Base-by-base conservation (phyloP, 2,329 filamentous ascomycete genomes). In the Clarireedia homoeocarpa region DNA sequence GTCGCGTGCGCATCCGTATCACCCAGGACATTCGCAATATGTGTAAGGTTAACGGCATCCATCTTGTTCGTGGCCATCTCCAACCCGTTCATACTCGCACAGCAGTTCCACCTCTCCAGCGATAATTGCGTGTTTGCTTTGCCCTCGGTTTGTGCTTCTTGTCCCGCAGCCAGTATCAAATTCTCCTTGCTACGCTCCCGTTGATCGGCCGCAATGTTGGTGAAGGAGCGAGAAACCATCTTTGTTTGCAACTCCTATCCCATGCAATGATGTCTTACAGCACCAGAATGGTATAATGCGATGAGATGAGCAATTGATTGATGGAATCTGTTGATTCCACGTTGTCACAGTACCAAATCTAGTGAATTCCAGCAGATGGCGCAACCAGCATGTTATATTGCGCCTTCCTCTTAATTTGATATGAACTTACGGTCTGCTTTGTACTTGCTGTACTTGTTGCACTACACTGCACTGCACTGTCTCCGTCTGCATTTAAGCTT, bases 81-180 rank as follows among this genome's bases (percentile, higher is more conserved):
- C 40, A 24, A 44, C 1, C 44, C 44, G 49, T 54, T 49, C 52
- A 49, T 49, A 26, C 53, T 46, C 17, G 48, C 53, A n/a, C 53
- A 51, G n/a, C 48, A 51, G 45, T 55, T 55, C 53, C 53, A 55
- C 53, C 23, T 46, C 6, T 51, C 47, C 15, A 54, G 12, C 20
- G 44, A 26, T 46, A 46, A 46, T 46, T 46, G 44, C 10, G n/a
- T 44, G 20, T 44, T 23, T 23, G 40, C 6, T 44, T 44, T 44
- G 17, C 40, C n/a, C 9, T 46, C 23, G 20, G 14, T 17, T 46
- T 46, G 17, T 24, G 26, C 24, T 24, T 46, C 9, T 14, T 46
- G 17, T 46, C 3, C 9, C 10, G 24, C 44, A 5, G 15, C 38
- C 14, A 40, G 38, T 14, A 24, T 46, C 10, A 24, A 46, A 24